Conservation (phyloP, 306 rosid species). For the Chamaecrista fasciculata region DNA sequence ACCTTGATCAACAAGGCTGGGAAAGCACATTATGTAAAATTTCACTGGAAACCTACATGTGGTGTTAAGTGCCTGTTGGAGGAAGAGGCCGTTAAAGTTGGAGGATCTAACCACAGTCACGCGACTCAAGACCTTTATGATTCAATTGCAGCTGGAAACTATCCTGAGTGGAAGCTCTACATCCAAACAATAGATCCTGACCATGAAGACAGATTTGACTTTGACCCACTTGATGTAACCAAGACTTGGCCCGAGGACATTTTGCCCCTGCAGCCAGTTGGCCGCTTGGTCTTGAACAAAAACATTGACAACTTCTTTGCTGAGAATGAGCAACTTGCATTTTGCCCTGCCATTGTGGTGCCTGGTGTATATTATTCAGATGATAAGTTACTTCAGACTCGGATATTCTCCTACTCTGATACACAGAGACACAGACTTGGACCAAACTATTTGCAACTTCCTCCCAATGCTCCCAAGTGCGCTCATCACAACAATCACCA, state of each 20-base stretch:
- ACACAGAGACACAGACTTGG: constrained; percentile 98
- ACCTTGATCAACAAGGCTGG: constrained; percentile 76
- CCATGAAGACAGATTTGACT: constrained; percentile 81
- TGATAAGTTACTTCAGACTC: constrained; percentile 87
- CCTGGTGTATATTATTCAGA: constrained; percentile 87
- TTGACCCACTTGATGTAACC: constrained; percentile 93
- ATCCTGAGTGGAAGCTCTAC: constrained; percentile 95
- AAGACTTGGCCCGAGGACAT: constrained; percentile 98
- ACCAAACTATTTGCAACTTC: constrained; percentile 93
- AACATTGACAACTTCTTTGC: constrained; percentile 95
- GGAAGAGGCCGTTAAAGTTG: constrained; percentile 79
- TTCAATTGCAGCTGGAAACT: constrained; percentile 95
- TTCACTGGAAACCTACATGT: constrained; percentile 85
- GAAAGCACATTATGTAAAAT: constrained; percentile 73
- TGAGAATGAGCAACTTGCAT: constrained; percentile 94
- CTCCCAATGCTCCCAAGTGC: constrained; percentile 84
- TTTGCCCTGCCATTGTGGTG: constrained; percentile 78
- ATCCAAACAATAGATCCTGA: constrained; percentile 90
- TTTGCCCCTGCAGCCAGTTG: constrained; percentile 92
- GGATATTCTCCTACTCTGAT: constrained; percentile 84
- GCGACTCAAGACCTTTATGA: constrained; percentile 91
- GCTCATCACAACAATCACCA: constrained; percentile 96
- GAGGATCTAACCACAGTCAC: constrained; percentile 95
- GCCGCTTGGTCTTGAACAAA: constrained; percentile 91
- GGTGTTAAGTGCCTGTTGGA: constrained; percentile 83